These are phyloP conservation scores for Saccharum hybrid DNA, from an alignment of 202 grass and related monocot genomes.

Conservation along the genomic window DNA sequence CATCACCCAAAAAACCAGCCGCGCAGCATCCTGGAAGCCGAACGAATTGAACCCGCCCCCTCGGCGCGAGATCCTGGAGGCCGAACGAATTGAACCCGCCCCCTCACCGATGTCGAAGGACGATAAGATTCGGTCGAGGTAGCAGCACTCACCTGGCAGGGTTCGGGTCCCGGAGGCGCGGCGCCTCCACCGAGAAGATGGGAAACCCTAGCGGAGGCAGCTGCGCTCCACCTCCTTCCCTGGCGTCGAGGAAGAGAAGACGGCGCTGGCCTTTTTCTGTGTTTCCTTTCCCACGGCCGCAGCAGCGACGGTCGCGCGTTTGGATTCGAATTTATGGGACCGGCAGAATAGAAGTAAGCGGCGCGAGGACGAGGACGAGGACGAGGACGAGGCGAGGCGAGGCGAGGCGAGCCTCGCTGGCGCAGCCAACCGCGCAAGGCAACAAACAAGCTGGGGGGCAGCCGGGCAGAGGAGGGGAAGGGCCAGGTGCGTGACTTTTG, in stretches of 20 bases:
- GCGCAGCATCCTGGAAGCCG: background rate
- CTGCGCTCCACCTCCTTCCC: background rate
- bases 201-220: slow-evolving; percentile 48
- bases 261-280: background rate
- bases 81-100: background rate
- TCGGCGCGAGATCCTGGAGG: slow-evolving; percentile 12
- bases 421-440: too few species aligned
- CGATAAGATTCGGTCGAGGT: background rate
- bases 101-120: background rate
- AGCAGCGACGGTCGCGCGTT: slow-evolving; percentile 42
- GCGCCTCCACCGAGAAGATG: background rate
- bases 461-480: too few species aligned
- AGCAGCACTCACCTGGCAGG: slow-evolving; percentile 17
- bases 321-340: slow-evolving; percentile 49
- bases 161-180: background rate
- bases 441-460: background rate
- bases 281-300: slow-evolving; percentile 16
- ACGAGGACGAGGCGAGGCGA: too few species aligned
- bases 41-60: background rate
- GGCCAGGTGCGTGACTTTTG: too few species aligned
- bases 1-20: background rate
- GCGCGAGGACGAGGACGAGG: slow-evolving; percentile 26
- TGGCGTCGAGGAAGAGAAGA: slow-evolving; percentile 22
- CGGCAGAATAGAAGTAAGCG: slow-evolving; percentile 41
- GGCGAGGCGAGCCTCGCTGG: background rate